Conservation (phyloP, 768 basidiomycete species). For the Collybia nuda region DNA sequence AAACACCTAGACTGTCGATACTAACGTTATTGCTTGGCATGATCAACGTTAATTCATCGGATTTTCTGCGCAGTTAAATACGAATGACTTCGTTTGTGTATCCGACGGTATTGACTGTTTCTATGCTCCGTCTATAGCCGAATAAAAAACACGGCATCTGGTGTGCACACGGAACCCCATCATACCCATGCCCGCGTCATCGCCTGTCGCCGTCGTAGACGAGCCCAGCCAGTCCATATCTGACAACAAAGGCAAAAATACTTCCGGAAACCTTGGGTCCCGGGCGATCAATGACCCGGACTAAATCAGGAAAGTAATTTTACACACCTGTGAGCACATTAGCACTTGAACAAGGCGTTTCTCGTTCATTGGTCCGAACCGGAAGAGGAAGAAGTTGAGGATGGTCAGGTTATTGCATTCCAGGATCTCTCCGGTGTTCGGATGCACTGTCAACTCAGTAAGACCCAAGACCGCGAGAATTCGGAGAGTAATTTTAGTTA, state of each 20-base stretch:
- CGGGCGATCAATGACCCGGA: too few relatives aligned
- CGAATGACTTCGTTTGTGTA: too few relatives aligned
- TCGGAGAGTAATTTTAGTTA: conserved; percentile 56
- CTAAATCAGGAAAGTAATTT: conserved; percentile 7
- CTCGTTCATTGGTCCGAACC: conserved; percentile 85
- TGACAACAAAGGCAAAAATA: conserved; percentile 75
- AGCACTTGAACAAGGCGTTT: conserved; percentile 71
- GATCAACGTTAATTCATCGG: too few relatives aligned
- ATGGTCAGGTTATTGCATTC: conserved; percentile 90
- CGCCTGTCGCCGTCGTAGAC: conserved; percentile 92
- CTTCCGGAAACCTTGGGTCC: conserved; percentile 66
- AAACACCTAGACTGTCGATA: too few relatives aligned
- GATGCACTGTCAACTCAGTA: conserved; percentile 59
- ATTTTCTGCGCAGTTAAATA: too few relatives aligned
- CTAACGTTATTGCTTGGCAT: too few relatives aligned
- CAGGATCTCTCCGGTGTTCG: conserved; percentile 54
- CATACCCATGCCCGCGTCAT: conserved; percentile 29
- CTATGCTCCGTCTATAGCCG: neutral
- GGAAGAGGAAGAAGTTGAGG: conserved; percentile 80
- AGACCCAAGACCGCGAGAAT: conserved; percentile 64
- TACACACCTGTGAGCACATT: conserved; percentile 68
- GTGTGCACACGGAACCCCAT: conserved; percentile 4
- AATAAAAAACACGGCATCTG: neutral
- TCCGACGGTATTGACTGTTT: too few relatives aligned
- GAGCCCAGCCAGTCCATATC: conserved; percentile 87